Percentiles rank a stretch among this genome's conserved stretches.
These are phyloP conservation scores for Skeletonema costatum DNA, from an alignment of 108 stramenopile species.

Conservation along the genomic window DNA sequence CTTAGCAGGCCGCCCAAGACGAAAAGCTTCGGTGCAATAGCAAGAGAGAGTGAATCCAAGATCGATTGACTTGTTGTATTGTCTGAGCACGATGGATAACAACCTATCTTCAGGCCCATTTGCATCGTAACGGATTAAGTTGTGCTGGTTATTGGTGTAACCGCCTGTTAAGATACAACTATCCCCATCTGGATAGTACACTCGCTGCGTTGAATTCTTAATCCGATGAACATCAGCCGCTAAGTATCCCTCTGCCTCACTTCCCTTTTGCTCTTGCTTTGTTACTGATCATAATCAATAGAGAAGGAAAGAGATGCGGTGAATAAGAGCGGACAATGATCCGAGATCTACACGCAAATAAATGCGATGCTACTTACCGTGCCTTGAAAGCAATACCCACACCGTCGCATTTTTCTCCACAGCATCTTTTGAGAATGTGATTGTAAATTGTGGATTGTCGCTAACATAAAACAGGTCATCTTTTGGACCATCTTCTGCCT, in stretches of 20 bases:
- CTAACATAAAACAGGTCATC: slow-evolving; percentile 78
- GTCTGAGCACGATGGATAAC: slow-evolving; percentile 75
- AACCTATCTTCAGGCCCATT: slow-evolving; percentile 48
- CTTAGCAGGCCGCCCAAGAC: slow-evolving; percentile 48
- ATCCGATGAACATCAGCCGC: slow-evolving; percentile 73
- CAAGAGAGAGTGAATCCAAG: slow-evolving; percentile 73
- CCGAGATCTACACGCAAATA: not conserved
- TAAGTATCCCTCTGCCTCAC: slow-evolving; percentile 62
- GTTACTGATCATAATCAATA: slow-evolving; percentile 27
- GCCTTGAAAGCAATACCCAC: slow-evolving; percentile 77
- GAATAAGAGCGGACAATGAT: not conserved
- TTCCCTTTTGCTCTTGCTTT: slow-evolving; percentile 79
- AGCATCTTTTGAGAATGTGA: slow-evolving; percentile 62
- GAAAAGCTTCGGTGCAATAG: slow-evolving; percentile 70
- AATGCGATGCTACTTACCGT: slow-evolving; percentile 25
- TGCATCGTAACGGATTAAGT: slow-evolving; percentile 71
- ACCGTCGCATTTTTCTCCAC: slow-evolving; percentile 57
- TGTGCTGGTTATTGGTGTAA: slow-evolving; percentile 82
- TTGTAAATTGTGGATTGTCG: slow-evolving; percentile 81
- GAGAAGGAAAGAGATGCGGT: not conserved
- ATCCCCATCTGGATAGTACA: slow-evolving; percentile 63
- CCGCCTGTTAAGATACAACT: slow-evolving; percentile 58
- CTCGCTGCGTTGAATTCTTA: slow-evolving; percentile 37
- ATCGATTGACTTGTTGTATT: slow-evolving; percentile 70
- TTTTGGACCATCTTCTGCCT: slow-evolving; percentile 48